These are phyloP conservation scores for Lithospermum erythrorhizon DNA, from an alignment of 257 asterid species.

Conservation along the genomic window DNA sequence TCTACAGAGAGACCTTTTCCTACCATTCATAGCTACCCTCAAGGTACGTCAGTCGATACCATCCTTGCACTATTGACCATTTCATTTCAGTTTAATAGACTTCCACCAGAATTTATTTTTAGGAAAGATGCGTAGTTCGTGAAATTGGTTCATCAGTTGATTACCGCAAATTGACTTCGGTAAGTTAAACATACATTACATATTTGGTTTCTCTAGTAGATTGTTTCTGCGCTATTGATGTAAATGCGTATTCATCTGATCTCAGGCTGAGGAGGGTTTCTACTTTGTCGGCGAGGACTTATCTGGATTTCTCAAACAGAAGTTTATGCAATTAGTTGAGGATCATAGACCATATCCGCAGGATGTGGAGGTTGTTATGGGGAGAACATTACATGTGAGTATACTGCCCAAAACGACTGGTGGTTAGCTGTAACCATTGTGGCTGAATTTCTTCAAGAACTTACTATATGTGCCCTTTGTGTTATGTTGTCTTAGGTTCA, in stretches of 20 bases:
- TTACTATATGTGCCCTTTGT: neutral
- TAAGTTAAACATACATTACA: conserved; percentile 14
- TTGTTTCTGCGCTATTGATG: neutral
- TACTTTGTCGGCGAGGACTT: conserved; percentile 52
- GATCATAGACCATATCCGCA: conserved; percentile 47
- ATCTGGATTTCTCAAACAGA: conserved; percentile 47
- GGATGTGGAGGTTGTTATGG: conserved; percentile 90
- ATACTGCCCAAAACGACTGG: neutral
- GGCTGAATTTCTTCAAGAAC: neutral
- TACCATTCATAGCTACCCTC: conserved; percentile 73
- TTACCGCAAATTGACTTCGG: conserved; percentile 83
- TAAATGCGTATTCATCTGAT: conserved; percentile 9
- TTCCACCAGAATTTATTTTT: neutral
- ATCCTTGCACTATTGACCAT: neutral
- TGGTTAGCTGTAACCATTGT: neutral
- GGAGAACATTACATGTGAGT: conserved; percentile 69
- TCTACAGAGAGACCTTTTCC: conserved; percentile 82
- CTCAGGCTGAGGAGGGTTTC: conserved; percentile 69
- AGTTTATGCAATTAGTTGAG: conserved; percentile 58
- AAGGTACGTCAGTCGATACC: conserved; percentile 33
- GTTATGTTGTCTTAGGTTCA: conserved; percentile 41
- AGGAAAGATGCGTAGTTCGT: conserved; percentile 83
- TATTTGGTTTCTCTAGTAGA: neutral
- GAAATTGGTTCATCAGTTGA: conserved; percentile 84
- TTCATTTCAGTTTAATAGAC: no score